These are phyloP conservation scores for Lentinula boryana DNA, from an alignment of 768 basidiomycete genomes.

Conservation along the genomic window DNA sequence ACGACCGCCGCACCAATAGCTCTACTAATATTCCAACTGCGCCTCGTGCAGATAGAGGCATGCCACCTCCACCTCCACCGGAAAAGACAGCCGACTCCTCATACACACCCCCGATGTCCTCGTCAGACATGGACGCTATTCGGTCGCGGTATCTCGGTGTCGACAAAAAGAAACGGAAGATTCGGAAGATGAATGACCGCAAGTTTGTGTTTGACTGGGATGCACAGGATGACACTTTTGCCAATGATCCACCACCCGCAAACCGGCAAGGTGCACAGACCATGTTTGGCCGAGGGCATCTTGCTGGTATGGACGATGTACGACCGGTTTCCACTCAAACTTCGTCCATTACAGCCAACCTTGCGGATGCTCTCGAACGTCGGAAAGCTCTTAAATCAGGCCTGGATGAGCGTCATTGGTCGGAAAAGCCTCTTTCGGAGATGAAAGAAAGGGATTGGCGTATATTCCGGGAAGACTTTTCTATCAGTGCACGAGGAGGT, in stretches of 20 bases:
- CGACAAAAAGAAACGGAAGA: slow-evolving; percentile 90
- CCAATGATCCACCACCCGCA: slow-evolving; percentile 67
- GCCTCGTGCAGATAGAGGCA: slow-evolving; percentile 71
- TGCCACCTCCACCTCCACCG: slow-evolving; percentile 24
- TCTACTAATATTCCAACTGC: slow-evolving; percentile 78
- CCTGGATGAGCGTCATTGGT: slow-evolving; percentile 95
- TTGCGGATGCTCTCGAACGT: slow-evolving; percentile 80
- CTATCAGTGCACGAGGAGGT: slow-evolving; percentile 90
- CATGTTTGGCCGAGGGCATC: slow-evolving; percentile 81
- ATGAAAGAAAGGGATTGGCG: slow-evolving; percentile 99
- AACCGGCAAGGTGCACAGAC: slow-evolving; percentile 79
- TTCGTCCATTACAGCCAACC: slow-evolving; percentile 35
- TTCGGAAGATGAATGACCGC: slow-evolving; percentile 91
- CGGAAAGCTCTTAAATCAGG: slow-evolving; percentile 75
- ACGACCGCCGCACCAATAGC: slow-evolving; percentile 25
- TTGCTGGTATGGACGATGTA: slow-evolving; percentile 81
- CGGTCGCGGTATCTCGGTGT: slow-evolving; percentile 93
- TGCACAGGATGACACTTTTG: slow-evolving; percentile 89
- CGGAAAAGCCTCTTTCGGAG: slow-evolving; percentile 84
- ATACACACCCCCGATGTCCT: slow-evolving; percentile 66
- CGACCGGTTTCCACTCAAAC: slow-evolving; percentile 25
- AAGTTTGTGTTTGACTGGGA: slow-evolving; percentile 99
- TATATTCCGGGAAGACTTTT: slow-evolving; percentile 98
- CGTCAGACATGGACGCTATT: slow-evolving; percentile 74
- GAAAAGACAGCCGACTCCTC: slow-evolving; percentile 32